These are phyloP conservation scores for Neospermospora avenae DNA, from an alignment of 2,329 filamentous ascomycete genomes.

Conservation along the genomic window DNA sequence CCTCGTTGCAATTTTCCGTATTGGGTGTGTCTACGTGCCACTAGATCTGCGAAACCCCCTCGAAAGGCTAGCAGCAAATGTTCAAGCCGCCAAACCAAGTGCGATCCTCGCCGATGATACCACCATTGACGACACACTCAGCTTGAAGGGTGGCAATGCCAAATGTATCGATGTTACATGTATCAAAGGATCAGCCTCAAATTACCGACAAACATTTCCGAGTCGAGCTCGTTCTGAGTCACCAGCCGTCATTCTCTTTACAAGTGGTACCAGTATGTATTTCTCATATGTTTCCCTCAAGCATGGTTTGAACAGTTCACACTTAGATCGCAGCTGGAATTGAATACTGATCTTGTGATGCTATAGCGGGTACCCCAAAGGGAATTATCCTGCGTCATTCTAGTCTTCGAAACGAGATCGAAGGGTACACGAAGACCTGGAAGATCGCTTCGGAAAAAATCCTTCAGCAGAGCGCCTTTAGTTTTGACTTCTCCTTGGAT, in stretches of 20 bases:
- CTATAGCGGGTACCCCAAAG: slow-evolving; percentile 40
- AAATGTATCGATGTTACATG: not conserved
- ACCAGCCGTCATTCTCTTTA: slow-evolving; percentile 14
- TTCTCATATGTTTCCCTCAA: too few relatives aligned
- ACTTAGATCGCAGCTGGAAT: too few relatives aligned
- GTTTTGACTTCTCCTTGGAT: slow-evolving; percentile 20
- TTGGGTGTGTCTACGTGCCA: slow-evolving; percentile 36
- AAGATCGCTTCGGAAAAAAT: slow-evolving; percentile 8
- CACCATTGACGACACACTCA: not conserved
- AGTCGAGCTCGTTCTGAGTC: too few relatives aligned
- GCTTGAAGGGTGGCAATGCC: slow-evolving; percentile 13
- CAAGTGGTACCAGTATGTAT: slow-evolving; percentile 25
- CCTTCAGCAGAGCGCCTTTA: slow-evolving; percentile 23
- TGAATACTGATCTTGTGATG: too few relatives aligned
- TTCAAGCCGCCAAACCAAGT: slow-evolving; percentile 28
- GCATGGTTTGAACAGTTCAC: too few relatives aligned
- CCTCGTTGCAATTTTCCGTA: slow-evolving; percentile 34
- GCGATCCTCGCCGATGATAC: slow-evolving; percentile 32
- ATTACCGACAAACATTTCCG: too few relatives aligned
- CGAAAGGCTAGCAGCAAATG: slow-evolving; percentile 28
- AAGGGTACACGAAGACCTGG: slow-evolving; percentile 13
- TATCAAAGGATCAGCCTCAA: too few relatives aligned
- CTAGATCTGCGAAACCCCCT: slow-evolving; percentile 32
- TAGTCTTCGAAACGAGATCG: slow-evolving; percentile 25
- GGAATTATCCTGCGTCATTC: slow-evolving; percentile 38